Evolutionary conservation across 352 stramenopile genomes (phyloP), one percentile per base, ranked within the genome.

Genomic region (Globisporangium uncinulatum): DNA sequence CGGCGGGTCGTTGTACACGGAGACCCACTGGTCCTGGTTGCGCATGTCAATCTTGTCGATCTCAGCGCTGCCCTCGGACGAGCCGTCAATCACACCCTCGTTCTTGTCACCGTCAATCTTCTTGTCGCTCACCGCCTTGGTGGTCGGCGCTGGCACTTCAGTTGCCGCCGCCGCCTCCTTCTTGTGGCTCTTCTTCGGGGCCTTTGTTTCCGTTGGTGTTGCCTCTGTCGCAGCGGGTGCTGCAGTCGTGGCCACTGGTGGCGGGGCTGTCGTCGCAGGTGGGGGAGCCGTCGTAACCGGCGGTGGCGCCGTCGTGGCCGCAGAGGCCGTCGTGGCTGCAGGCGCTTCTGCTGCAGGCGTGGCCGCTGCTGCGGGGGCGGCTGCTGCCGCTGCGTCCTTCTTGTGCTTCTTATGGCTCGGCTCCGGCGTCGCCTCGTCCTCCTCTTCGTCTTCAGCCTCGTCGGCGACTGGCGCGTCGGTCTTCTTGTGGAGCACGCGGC

Each of bases 1-100:
- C 44, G 80, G 80, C 31, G 83, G 80, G 60, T 91, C 76, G 51
- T 89, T 80, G 74, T 89, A 91, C 52, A 92, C 81, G 54, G 77
- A 89, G n/a, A 87, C 58, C 83, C 83, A 92, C 36, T 75, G 67
- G 56, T 89, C 83, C 36, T 74, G 52, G 62, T 92, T 90, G 45
- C 70, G 69, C 52, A 86, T 53, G 53, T 92, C 79, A 36, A 92
- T 90, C 79, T 92, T 92, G 39, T 92, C 83, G 49, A 92, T 92
- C 66, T 92, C 83, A 2, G 83, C 71, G 46, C 65, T 86, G 51
- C 83, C 83, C 71, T 89, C 80, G 39, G 83, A 89, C 31, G 80
- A 92, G 7, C 67, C 65, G 76, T 90, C 83, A 59, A 90, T 84
- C 24, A 90, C 54, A 73, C 83, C 83, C 29, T 87, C 79, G 62